Conservation (phyloP, 345 rosid genomes). For the Turritis glabra region DNA sequence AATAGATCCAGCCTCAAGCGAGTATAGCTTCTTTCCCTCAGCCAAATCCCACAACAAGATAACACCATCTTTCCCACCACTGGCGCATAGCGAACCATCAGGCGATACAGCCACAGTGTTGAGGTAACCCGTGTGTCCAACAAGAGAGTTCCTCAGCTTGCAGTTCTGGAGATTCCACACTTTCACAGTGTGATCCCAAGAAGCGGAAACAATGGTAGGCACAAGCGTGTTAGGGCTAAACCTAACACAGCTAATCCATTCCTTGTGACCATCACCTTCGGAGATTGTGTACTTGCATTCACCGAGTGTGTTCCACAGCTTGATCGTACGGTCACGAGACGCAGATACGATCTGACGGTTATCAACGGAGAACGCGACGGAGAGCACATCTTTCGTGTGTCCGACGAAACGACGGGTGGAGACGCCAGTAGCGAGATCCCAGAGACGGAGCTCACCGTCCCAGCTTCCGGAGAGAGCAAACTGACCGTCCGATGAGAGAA, state of each 20-base stretch:
- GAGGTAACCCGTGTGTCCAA: slow-evolving; percentile 68
- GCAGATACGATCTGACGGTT: slow-evolving; percentile 98
- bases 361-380: slow-evolving; percentile 91
- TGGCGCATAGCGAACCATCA: slow-evolving; percentile 76
- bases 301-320: slow-evolving; percentile 93
- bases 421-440: slow-evolving; percentile 74
- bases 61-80: slow-evolving; percentile 78
- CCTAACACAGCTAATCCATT: slow-evolving; percentile 93
- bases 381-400: slow-evolving; percentile 91
- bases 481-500: slow-evolving; percentile 92
- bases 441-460: slow-evolving; percentile 99
- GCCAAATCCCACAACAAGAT: slow-evolving; percentile 82
- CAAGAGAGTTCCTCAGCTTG: slow-evolving; percentile 61
- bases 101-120: slow-evolving; percentile 82
- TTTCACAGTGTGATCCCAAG: slow-evolving; percentile 78
- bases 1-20: slow-evolving; percentile 67
- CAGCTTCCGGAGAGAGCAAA: slow-evolving; percentile 95
- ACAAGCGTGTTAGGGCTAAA: slow-evolving; percentile 78
- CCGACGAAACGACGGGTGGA: slow-evolving; percentile 88
- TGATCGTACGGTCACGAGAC: slow-evolving; percentile 86
- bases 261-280: slow-evolving; percentile 74
- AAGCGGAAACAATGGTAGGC: slow-evolving; percentile 90
- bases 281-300: slow-evolving; percentile 97
- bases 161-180: slow-evolving; percentile 87
- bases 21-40: slow-evolving; percentile 76